Evolutionary conservation across 1,284 basidiomycete species (phyloP), one percentile per base, ranked within the genome.

Genomic region (Meira miltonrushii): DNA sequence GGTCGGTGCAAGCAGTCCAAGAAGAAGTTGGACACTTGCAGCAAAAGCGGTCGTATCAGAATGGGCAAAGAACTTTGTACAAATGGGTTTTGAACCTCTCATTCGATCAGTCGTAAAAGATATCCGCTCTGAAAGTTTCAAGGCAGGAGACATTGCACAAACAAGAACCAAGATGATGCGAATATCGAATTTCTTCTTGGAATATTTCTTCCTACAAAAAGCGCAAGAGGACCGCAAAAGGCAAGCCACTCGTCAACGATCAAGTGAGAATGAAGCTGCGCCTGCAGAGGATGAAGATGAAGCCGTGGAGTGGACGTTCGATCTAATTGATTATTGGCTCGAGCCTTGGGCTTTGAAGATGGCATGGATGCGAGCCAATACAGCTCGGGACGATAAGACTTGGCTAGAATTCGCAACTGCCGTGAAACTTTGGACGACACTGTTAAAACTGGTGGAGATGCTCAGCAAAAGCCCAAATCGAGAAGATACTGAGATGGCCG

Each of bases 391-490:
- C 38, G 60, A 59, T 7, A 63, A 63, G 23, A 49, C 58, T 17
- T 78, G 75, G 75, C 71, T 75, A 56, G 75, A 78, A 43, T 72
- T 73, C 25, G 66, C 65, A n/a, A 60, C 73, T 5, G 61, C 66
- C 0, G 66, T 77, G 37, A 67, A 68, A 38, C 69, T 78, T 11
- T 78, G 75, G 75, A 73, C 71, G 40, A 52, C 64, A 9, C 63
- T 77, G n/a, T 66, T 77, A 10, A 64, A 66, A n/a, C 55, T 72
- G 5, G 59, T 78, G 6, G 75, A 77, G 37, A 63, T 66, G 39
- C 61, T 77, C n/a, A 64, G 69, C 8, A 65, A 58, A 40, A 70
- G 68, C 54, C 55, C 59, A n/a, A 57, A 61, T 23, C 65, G 63
- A 28, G 46, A 55, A 7, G 67, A 75, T 40, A 59, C 65, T 10